phyloP scores from a whole-genome alignment of 306 rosid species.

The Cucumis melo region DNA sequence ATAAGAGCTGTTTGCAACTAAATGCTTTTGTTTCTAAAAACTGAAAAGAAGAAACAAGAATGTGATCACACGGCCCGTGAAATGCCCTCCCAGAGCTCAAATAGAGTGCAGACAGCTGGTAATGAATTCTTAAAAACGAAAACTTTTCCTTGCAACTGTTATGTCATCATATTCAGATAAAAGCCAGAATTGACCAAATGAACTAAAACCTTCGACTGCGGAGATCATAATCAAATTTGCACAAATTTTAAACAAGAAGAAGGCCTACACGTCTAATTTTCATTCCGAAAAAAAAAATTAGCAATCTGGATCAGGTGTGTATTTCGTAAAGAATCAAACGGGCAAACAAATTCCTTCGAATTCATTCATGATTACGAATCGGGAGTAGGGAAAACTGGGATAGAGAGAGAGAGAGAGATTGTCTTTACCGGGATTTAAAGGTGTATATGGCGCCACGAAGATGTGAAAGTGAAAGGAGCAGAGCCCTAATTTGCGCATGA shows the following conservation, averaged over 20 bases:
- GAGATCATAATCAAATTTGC: background rate
- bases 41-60: background rate
- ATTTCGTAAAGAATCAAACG: background rate
- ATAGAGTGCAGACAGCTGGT: background rate
- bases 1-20: background rate
- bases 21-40: background rate
- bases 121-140: background rate
- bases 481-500: slow-evolving; percentile 9
- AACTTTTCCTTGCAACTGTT: background rate
- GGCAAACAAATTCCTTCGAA: background rate
- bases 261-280: background rate
- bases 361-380: background rate
- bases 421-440: background rate
- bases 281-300: background rate
- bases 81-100: background rate
- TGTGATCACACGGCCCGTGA: background rate
- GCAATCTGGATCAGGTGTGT: background rate
- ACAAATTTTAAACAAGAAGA: background rate
- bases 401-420: background rate
- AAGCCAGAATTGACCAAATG: background rate
- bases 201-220: background rate
- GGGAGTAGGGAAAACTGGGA: background rate
- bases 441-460: background rate
- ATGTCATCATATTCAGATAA: background rate
- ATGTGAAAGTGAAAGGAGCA: slow-evolving; percentile 2